A percentile compares a stretch with the other conserved stretches of the same genome.
Evolutionary conservation across 140 eudicot genomes (phyloP).

Genomic region (Oenanthe javanica): DNA sequence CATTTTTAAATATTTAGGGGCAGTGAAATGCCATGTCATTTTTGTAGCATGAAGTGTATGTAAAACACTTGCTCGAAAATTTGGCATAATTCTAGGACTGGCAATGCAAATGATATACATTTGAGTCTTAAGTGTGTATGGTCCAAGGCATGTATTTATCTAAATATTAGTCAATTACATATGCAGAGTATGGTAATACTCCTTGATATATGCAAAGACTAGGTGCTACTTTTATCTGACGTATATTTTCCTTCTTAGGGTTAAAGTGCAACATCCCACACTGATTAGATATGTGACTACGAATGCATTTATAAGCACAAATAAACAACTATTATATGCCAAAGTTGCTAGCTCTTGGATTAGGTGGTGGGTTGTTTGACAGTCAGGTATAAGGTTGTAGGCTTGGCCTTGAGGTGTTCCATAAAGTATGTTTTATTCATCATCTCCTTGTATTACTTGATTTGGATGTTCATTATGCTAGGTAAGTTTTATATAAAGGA

Average conservation of each 20-base stretch:
- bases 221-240: not conserved
- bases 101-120: too few relatives aligned
- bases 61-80: not conserved
- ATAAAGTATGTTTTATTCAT: not conserved
- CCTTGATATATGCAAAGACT: not conserved
- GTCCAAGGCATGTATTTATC: not conserved
- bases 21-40: not conserved
- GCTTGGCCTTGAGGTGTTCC: not conserved
- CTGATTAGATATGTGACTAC: not conserved
- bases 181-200: not conserved
- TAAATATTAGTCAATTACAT: not conserved
- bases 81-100: too few relatives aligned
- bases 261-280: not conserved
- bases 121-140: not conserved
- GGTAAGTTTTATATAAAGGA: not conserved
- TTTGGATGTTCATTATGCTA: not conserved
- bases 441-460: not conserved
- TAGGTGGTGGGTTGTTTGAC: not conserved
- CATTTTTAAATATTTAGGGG: not conserved
- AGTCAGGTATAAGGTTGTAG: not conserved
- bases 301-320: not conserved
- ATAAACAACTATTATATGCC: not conserved
- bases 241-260: not conserved
- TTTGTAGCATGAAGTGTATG: not conserved
- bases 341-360: not conserved